Evolutionary conservation across 1,139 yeast genomes (phyloP), one percentile per base, ranked within the genome.

Genomic region (Yamadazyma blattariae): DNA sequence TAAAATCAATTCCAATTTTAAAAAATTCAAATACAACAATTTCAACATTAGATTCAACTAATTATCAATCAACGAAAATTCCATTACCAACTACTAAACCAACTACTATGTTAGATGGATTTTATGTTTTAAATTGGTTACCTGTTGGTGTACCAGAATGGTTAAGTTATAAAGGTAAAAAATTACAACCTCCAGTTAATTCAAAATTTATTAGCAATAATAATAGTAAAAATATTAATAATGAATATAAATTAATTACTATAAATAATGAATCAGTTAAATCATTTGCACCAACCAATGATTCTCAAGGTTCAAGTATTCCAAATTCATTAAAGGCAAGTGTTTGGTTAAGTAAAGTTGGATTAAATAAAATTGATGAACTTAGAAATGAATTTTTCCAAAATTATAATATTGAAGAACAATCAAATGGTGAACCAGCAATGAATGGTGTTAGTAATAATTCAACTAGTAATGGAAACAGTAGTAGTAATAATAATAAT

Each of bases 101-200:
- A 2, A 74, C 86, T 1, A 86, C 82, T 45, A 74, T 88, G 38
- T 66, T 88, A 58, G 72, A 76, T 34, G 78, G 76, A 38, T 85
- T 86, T 52, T 71, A 83, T 48, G 96, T 89, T 56, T 96, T 97
- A 11, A 85, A 84, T 42, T 85, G 95, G 86, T 82, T 82, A 46
- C 80, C 88, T 7, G 65, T 90, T 33, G 87, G 94, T 7, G 74
- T 86, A 6, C 82, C 96, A 1, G 78, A 79, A 34, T 92, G 97
- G 97, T 62, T 90, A 35, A 74, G 74, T 34, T 81, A 82, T 44
- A 70, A 67, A 22, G 56, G 61, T 14, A 56, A 51, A 25, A 38
- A 50, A 2, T 44, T 55, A 26, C 56, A 50, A 35, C 67, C 69
- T 7, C 54, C 55, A 0, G 43, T 57, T 19, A 47, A 49, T 18